phyloP scores from a whole-genome alignment of 2,329 filamentous ascomycete genomes.

The Cladorrhinum sp. region DNA sequence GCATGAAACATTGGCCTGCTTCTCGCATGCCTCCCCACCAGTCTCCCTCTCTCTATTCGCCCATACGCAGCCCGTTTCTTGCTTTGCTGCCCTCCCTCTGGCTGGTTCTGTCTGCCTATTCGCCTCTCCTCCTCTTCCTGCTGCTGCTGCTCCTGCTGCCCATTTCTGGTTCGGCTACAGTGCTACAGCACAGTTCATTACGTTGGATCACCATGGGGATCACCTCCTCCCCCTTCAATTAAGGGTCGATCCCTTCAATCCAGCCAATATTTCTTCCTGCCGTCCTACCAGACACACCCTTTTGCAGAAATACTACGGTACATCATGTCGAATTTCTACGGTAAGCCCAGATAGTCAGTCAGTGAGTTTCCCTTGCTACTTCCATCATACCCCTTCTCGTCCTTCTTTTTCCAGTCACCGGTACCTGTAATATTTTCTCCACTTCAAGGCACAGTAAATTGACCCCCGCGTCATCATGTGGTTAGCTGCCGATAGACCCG shows the following conservation, averaged over 20 bases:
- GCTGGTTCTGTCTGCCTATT: no score
- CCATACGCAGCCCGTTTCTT: background rate
- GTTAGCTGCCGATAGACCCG: background rate
- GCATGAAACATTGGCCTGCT: constrained; percentile 1
- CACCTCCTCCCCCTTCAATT: background rate
- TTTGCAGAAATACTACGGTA: background rate
- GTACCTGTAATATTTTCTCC: background rate
- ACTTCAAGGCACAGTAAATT: background rate
- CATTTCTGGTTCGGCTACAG: background rate
- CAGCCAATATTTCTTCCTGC: background rate
- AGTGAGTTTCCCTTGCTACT: no score
- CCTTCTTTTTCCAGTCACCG: background rate
- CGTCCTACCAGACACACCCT: background rate
- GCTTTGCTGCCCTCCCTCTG: background rate
- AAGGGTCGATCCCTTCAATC: background rate
- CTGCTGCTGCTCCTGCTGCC: background rate
- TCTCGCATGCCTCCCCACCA: background rate
- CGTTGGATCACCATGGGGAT: background rate
- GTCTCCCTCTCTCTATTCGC: background rate
- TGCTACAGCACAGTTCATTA: background rate
- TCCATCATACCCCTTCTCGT: no score
- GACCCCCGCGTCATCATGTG: background rate
- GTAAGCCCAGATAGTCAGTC: background rate
- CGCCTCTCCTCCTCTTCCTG: background rate
- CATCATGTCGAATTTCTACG: background rate